Base-by-base conservation (phyloP, 139 green algal species). In the Yamagishiella unicocca region DNA sequence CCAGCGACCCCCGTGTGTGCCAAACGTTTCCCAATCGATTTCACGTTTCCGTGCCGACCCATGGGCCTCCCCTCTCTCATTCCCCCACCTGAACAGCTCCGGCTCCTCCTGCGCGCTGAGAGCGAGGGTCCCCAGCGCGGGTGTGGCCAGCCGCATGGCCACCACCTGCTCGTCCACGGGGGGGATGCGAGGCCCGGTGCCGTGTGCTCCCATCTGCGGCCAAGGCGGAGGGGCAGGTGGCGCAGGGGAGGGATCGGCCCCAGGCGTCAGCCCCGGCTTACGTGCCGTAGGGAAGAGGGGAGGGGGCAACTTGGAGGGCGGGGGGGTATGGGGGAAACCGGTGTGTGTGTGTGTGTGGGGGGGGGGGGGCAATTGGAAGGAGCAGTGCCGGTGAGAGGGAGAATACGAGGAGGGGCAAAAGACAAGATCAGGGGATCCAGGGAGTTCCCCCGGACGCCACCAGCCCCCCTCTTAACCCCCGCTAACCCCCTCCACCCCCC, bases 111-210 rank as follows among this genome's bases (percentile, higher is more conserved):
- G 9, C 38, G 87, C 72, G 31, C 84, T 93, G 2, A 98, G 77
- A 12, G 92, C 85, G 5, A 98, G 79, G n/a, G 89, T 90, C 33
- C 97, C 96, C 83, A 93, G 70, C 17, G 71, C 93, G 21, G 98
- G 98, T 0, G 98, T 99, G n/a, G 98, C 95, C 21, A 99, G 83
- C 80, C 94, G 96, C 88, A 99, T 84, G 33, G 74, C 58, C 12
- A 99, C 94, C 12, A 99, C 95, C 54, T 88, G 82, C 90, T 98
- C 95, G 76, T 99, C 98, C 25, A 99, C 96, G 27, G 98, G 96
- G 0, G 98, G 98, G 43, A 99, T 95, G 27, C 6, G 61, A 0
- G 97, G 96, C 9, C 98, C 98, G 0, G 97, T 99, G 55, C 98
- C 98, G 89, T 99, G 98, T 19, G 96, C 97, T 24, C 94, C 92